Percentiles rank a stretch among this genome's conserved stretches.
Evolutionary conservation across 2,329 filamentous ascomycete species (phyloP).

Genomic region (Sphaceloma murrayae): DNA sequence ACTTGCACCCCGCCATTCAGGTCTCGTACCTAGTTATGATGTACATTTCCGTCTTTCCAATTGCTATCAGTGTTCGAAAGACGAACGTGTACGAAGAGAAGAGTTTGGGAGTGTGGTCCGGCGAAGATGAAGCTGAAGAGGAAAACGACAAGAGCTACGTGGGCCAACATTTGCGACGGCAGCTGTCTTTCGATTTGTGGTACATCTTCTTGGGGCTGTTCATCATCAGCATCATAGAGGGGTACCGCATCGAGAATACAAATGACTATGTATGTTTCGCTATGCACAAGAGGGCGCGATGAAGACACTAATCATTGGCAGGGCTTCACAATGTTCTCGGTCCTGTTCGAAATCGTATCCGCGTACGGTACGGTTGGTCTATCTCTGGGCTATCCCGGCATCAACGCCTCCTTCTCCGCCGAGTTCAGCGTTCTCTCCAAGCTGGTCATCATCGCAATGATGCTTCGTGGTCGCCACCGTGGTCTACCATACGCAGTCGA

Average conservation of each 20-base stretch:
- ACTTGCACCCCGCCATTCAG: conserved; percentile 81
- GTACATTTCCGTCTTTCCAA: conserved; percentile 96
- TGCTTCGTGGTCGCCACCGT: conserved; percentile 55
- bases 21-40: conserved; percentile 97
- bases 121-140: conserved; percentile 41
- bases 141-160: conserved; percentile 68
- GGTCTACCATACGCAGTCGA: conserved; percentile 59
- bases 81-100: conserved; percentile 97
- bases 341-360: conserved; percentile 77
- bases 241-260: conserved; percentile 53
- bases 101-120: conserved; percentile 63
- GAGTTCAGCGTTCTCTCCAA: conserved; percentile 67
- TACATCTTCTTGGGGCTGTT: conserved; percentile 92
- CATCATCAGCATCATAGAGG: conserved; percentile 83
- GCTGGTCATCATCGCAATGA: conserved; percentile 57
- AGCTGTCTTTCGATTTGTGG: conserved; percentile 96
- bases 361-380: conserved; percentile 93
- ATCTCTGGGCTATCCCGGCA: conserved; percentile 66
- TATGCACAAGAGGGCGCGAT: background rate
- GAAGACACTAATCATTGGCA: conserved; percentile 27
- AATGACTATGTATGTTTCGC: conserved; percentile 37
- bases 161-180: conserved; percentile 78
- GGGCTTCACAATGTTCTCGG: conserved; percentile 40
- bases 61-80: conserved; percentile 85
- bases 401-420: conserved; percentile 71